Evolutionary conservation across 163 green algal genomes (phyloP).

Genomic region (Scenedesmus sp.): DNA sequence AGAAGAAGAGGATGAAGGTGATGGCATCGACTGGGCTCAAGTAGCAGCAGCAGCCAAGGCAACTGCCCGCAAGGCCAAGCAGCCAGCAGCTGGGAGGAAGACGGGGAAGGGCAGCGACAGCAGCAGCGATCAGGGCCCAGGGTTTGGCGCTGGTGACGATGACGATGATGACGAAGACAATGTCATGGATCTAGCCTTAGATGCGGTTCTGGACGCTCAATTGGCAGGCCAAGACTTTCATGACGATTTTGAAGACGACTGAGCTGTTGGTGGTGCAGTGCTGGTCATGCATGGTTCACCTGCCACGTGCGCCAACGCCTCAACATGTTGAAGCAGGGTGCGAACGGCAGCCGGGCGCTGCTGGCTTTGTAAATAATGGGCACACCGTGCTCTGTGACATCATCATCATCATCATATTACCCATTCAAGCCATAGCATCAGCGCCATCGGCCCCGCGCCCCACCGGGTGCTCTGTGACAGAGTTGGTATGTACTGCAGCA

Average conservation of each 20-base stretch:
- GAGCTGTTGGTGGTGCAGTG: background rate
- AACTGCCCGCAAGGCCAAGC: background rate
- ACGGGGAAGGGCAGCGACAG: background rate
- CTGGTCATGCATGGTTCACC: too few species aligned
- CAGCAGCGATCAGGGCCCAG: background rate
- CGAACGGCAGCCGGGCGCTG: too few species aligned
- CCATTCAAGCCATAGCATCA: too few species aligned
- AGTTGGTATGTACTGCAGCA: too few species aligned
- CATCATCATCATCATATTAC: too few species aligned
- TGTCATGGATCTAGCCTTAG: slow-evolving; percentile 46
- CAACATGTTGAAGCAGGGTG: too few species aligned
- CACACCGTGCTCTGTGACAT: too few species aligned
- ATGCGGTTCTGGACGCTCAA: slow-evolving; percentile 46
- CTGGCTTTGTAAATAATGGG: too few species aligned
- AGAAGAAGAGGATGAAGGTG: slow-evolving; percentile 34
- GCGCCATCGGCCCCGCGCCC: too few species aligned
- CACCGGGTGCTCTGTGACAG: too few species aligned
- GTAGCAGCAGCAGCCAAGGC: slow-evolving; percentile 2
- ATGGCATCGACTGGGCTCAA: slow-evolving; percentile 27
- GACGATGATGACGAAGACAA: slow-evolving; percentile 27
- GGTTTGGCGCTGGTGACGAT: background rate
- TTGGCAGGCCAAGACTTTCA: slow-evolving; percentile 3
- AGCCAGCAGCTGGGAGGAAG: background rate
- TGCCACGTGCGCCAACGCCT: too few species aligned
- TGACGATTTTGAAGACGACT: slow-evolving; percentile 40